These are phyloP conservation scores for Umbelopsis sp. DNA, from an alignment of 192 early-diverging fungal species.

Conservation along the genomic window DNA sequence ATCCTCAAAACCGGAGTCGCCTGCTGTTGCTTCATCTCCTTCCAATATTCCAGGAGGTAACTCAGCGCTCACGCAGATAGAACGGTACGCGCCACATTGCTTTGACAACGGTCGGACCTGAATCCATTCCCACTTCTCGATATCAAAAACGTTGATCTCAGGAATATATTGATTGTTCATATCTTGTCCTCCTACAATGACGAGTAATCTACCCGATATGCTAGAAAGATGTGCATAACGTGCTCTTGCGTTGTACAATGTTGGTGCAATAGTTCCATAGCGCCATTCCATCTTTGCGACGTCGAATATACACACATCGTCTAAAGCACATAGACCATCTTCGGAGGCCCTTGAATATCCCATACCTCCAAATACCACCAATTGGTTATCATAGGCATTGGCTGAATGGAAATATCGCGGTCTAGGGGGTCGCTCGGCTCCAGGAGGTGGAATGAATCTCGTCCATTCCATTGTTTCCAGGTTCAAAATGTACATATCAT, in stretches of 20 bases:
- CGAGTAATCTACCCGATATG: conserved; percentile 61
- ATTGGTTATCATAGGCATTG: conserved; percentile 65
- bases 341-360: conserved; percentile 56
- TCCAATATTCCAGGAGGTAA: not conserved
- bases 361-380: conserved; percentile 84
- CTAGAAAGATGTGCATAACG: conserved; percentile 80
- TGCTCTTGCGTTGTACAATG: conserved; percentile 59
- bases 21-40: not conserved
- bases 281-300: conserved; percentile 70
- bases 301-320: conserved; percentile 71
- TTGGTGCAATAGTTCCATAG: conserved; percentile 44
- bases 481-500: conserved; percentile 69
- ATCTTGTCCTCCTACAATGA: conserved; percentile 79
- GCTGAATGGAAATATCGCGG: conserved; percentile 80
- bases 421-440: conserved; percentile 46
- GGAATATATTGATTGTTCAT: conserved; percentile 75
- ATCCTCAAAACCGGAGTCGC: not conserved
- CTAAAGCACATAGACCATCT: conserved; percentile 66
- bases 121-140: conserved; percentile 69
- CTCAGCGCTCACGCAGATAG: conserved; percentile 59
- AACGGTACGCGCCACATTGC: conserved; percentile 79
- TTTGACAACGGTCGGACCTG: conserved; percentile 67
- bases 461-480: conserved; percentile 65
- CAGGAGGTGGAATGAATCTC: conserved; percentile 36
- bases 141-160: conserved; percentile 78